Evolutionary conservation across 106 monocot species (phyloP).

Genomic region (Dioscorea alata): DNA sequence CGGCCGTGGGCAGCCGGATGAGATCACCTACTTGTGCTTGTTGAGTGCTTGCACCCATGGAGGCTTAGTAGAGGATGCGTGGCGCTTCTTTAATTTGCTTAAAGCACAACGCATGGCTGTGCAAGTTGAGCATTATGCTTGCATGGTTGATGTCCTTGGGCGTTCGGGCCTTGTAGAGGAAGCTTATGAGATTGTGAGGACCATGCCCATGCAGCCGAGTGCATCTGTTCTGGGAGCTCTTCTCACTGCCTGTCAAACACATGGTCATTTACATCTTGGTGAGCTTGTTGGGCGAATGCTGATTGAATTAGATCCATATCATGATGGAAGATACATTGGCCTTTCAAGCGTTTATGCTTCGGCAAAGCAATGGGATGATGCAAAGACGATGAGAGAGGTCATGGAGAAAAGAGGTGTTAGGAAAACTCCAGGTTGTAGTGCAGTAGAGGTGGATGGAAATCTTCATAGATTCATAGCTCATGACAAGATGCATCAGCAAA

Average conservation of each 20-base stretch:
- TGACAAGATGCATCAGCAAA: slow-evolving; percentile 38
- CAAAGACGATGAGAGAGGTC: slow-evolving; percentile 37
- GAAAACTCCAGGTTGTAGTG: slow-evolving; percentile 58
- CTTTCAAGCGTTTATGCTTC: slow-evolving; percentile 47
- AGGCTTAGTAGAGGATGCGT: slow-evolving; percentile 55
- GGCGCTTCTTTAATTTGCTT: slow-evolving; percentile 44
- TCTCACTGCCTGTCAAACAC: slow-evolving; percentile 37
- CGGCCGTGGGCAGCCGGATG: slow-evolving; percentile 51
- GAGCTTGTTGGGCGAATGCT: slow-evolving; percentile 47
- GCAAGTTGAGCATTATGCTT: slow-evolving; percentile 67
- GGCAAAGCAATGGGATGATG: slow-evolving; percentile 37
- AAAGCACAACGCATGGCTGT: slow-evolving; percentile 15
- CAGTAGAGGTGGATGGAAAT: slow-evolving; percentile 38
- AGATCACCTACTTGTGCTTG: slow-evolving; percentile 65
- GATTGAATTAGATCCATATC: slow-evolving; percentile 47
- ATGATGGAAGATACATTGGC: slow-evolving; percentile 59
- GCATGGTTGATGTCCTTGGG: slow-evolving; percentile 66
- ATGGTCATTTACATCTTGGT: slow-evolving; percentile 40
- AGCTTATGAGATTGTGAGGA: slow-evolving; percentile 37
- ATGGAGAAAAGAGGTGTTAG: slow-evolving; percentile 70
- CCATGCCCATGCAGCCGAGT: slow-evolving; percentile 56
- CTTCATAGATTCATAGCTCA: slow-evolving; percentile 56
- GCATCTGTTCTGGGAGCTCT: slow-evolving; percentile 58
- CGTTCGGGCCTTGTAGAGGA: slow-evolving; percentile 45
- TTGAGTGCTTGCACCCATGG: slow-evolving; percentile 65